Evolutionary conservation across 257 asterid genomes (phyloP), one percentile per base, ranked within the genome.

Genomic region (Capsicum pubescens): DNA sequence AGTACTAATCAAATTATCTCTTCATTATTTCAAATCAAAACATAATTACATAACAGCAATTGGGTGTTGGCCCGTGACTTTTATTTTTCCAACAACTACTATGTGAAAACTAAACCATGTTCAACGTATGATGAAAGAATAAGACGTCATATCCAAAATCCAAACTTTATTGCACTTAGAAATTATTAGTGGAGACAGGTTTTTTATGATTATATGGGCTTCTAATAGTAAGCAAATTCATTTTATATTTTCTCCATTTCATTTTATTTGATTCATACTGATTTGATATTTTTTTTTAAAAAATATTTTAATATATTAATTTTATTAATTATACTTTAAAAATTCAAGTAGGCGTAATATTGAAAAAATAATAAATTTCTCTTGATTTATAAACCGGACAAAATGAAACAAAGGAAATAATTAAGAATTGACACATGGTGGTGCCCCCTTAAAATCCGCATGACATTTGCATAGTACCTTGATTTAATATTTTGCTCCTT

Each of bases 361-460:
- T 44, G 8, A 6, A 44, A 44, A 44, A 3, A 39, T 39, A 3
- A 3, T 39, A 39, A 39, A 39, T 3, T 39, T 4, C 44, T 39
- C 5, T 39, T 39, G 2, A 39, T 39, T 39, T 39, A 39, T 39
- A 39, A 39, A 39, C 0, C 44, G 5, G 2, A 4, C 5, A 39
- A 39, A 39, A 39, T 39, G 5, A 39, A 39, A 3, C 44, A 4
- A 4, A 39, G 44, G 44, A 4, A 39, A 4, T 39, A 39, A 39
- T 39, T 39, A 61, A n/a, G 19, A 50, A 71, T 46, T 35, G 57
- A 57, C 81, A 71, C 85, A 83, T 71, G 85, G 12, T 39, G 85
- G 85, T 36, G 14, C 59, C 60, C 35, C 85, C 81, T 58, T 71
- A 15, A 54, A 54, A 15, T 56, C 68, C 82, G 82, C 85, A 80